phyloP scores from a whole-genome alignment of 179 eudicot species.

The Carnegiea gigantea region DNA sequence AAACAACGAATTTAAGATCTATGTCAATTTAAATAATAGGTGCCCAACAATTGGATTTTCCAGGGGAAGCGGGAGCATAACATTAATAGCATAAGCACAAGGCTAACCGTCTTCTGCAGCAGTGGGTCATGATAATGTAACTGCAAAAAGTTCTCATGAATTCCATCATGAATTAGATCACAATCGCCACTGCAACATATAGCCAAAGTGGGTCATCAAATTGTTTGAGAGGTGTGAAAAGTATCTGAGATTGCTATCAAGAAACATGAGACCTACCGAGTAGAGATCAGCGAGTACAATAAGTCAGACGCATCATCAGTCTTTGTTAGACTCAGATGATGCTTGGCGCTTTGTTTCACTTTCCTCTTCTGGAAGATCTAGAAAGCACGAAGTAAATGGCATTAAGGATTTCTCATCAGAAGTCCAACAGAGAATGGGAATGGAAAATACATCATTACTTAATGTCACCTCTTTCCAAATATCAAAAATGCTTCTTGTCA shows the following conservation, averaged over 20 bases:
- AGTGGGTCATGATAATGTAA: conserved; percentile 83
- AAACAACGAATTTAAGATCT: conserved; percentile 18
- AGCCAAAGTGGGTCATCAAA: conserved; percentile 18
- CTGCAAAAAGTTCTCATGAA: conserved; percentile 86
- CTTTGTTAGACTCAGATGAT: conserved; percentile 27
- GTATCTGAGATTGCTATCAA: conserved; percentile 12
- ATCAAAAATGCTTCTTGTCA: conserved; percentile 79
- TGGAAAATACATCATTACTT: background rate
- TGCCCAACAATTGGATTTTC: background rate
- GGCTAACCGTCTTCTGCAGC: conserved; percentile 84
- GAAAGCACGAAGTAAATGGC: conserved; percentile 15
- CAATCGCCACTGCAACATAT: conserved; percentile 70
- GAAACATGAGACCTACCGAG: conserved; percentile 54
- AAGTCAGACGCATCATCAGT: conserved; percentile 49
- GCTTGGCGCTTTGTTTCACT: conserved; percentile 47
- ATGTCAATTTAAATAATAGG: conserved; percentile 11
- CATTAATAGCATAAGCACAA: conserved; percentile 22
- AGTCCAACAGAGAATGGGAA: background rate
- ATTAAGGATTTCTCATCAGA: background rate
- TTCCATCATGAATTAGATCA: conserved; percentile 81
- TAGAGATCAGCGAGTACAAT: conserved; percentile 67
- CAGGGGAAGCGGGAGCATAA: background rate
- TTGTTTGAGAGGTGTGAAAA: conserved; percentile 5
- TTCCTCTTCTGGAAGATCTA: conserved; percentile 89
- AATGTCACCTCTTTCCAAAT: conserved; percentile 87